Conservation (phyloP, 768 basidiomycete species). For the Calocera viscosa region DNA sequence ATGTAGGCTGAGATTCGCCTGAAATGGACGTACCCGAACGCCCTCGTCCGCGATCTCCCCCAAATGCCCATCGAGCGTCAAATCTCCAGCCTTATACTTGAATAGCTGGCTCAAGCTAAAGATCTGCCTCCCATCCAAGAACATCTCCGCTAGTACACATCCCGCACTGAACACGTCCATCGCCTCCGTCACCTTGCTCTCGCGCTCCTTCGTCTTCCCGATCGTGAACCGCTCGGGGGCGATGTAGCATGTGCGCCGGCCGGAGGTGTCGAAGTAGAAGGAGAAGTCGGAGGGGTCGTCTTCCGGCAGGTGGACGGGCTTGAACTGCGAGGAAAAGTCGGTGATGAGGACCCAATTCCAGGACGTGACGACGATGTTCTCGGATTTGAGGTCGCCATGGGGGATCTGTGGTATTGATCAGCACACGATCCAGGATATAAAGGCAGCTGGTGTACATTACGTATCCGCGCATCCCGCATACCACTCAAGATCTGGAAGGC, state of each 20-base stretch:
- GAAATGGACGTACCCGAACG: constrained; percentile 52
- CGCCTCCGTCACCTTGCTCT: constrained; percentile 76
- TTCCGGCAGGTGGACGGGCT: constrained; percentile 86
- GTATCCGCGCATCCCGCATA: constrained; percentile 66
- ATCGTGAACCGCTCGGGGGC: constrained; percentile 93
- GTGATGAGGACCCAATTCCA: constrained; percentile 93
- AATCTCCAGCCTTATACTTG: constrained; percentile 81
- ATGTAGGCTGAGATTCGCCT: not conserved
- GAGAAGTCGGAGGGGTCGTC: constrained; percentile 97
- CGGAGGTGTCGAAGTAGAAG: constrained; percentile 94
- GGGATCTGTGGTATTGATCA: constrained; percentile 41
- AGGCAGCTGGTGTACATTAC: constrained; percentile 33
- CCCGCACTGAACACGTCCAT: constrained; percentile 97
- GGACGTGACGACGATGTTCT: constrained; percentile 91
- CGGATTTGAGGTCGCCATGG: constrained; percentile 95
- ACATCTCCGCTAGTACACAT: constrained; percentile 91
- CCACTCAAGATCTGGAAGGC: constrained; percentile 83
- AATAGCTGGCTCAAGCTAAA: constrained; percentile 92
- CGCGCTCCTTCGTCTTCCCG: constrained; percentile 57
- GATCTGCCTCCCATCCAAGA: constrained; percentile 82
- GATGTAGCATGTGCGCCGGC: constrained; percentile 85
- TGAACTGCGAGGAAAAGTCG: constrained; percentile 83
- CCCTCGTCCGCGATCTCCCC: constrained; percentile 65
- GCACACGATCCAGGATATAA: not conserved
- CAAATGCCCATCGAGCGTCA: constrained; percentile 59